These are phyloP conservation scores for Torulaspora pretoriensis DNA, from an alignment of 1,139 yeast genomes.

Conservation along the genomic window DNA sequence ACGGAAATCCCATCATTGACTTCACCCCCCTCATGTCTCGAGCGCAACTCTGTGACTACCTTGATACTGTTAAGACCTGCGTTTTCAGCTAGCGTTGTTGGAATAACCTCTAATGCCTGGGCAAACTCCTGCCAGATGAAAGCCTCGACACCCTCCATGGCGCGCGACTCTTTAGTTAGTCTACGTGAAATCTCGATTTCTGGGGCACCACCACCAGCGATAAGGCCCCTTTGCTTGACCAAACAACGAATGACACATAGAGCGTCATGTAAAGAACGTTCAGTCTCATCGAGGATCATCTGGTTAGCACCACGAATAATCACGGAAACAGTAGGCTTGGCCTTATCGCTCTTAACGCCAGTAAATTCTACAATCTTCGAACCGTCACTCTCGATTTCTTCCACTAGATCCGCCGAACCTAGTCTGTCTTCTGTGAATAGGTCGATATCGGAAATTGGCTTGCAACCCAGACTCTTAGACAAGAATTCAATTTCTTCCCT, in stretches of 20 bases:
- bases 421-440: constrained; percentile 88
- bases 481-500: constrained; percentile 95
- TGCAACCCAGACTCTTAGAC: constrained; percentile 87
- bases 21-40: constrained; percentile 88
- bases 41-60: constrained; percentile 90
- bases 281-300: constrained; percentile 89
- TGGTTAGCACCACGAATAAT: constrained; percentile 93
- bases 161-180: constrained; percentile 70
- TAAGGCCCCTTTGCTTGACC: constrained; percentile 88
- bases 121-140: constrained; percentile 96
- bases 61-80: constrained; percentile 95
- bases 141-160: constrained; percentile 85
- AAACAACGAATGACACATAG: constrained; percentile 93
- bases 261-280: constrained; percentile 95
- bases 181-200: constrained; percentile 90
- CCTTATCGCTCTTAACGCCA: constrained; percentile 58
- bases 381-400: constrained; percentile 88
- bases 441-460: constrained; percentile 94
- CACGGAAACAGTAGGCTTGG: constrained; percentile 79
- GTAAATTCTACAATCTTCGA: constrained; percentile 87
- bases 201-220: constrained; percentile 99
- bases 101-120: constrained; percentile 90
- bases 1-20: constrained; percentile 93
- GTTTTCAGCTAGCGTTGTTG: constrained; percentile 95
- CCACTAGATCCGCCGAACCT: constrained; percentile 87